Evolutionary conservation across 2,329 filamentous ascomycete species (phyloP).

Genomic region (Colletotrichum sp.): DNA sequence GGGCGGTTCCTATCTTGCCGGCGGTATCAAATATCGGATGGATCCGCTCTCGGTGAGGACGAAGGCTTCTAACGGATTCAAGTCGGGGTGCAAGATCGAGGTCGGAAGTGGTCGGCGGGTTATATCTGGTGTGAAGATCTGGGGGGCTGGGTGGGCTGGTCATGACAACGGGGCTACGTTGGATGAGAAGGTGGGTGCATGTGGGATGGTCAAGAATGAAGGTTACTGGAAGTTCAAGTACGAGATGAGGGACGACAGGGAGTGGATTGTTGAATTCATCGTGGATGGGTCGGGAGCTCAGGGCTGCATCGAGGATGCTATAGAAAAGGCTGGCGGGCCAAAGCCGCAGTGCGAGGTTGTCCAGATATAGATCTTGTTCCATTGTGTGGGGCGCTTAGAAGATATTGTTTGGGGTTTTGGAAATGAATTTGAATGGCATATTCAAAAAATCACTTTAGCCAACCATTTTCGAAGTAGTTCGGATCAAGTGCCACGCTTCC

Average conservation of each 20-base stretch:
- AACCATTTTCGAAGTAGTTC: rapidly evolving
- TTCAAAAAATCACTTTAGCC: not conserved
- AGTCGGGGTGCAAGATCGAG: not conserved
- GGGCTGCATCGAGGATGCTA: not conserved
- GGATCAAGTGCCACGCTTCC: too few relatives aligned
- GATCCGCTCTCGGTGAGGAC: not conserved
- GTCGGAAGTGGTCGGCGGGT: not conserved
- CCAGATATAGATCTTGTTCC: not conserved
- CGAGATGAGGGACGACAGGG: not conserved
- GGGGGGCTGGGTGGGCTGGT: not conserved
- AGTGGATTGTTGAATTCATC: not conserved
- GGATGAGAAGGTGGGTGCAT: not conserved
- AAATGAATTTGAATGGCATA: not conserved
- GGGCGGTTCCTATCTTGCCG: not conserved
- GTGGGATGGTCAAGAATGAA: not conserved
- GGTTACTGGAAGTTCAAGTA: not conserved
- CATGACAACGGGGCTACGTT: not conserved
- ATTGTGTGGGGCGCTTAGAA: rapidly evolving
- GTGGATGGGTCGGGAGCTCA: not conserved
- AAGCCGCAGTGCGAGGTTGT: not conserved
- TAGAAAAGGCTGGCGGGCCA: not conserved
- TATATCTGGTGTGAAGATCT: not conserved
- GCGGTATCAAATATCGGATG: not conserved
- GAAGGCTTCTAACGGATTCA: not conserved
- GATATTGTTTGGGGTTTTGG: not conserved